Base-by-base conservation (phyloP, 257 asterid species). In the Nicotiana otophora region DNA sequence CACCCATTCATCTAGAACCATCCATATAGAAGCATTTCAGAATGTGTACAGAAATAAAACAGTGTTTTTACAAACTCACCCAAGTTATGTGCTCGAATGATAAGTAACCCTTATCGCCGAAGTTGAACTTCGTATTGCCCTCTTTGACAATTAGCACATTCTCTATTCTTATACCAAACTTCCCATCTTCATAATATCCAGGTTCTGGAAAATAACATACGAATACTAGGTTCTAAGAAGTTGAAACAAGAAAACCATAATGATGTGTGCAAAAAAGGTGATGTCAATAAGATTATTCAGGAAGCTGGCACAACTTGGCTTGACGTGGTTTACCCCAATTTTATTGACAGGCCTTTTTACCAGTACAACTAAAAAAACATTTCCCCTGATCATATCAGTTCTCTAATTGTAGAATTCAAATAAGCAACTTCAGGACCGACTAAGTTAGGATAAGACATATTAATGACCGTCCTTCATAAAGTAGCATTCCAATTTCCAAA, bases 171-270 rank as follows among this genome's bases (percentile, higher is more conserved):
- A 94, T 81, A 76, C 98, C 99, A 82, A 96, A 96, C 48, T 90
- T 93, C 60, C 99, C 99, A 66, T 93, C 98, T 90, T 96, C 99
- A 5, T 96, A 96, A 82, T 96, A 96, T 72, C 98, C 99, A 77
- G 99, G 98, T 88, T 96, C 99, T 96, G 92, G 69, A 84, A 87
- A 72, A 42, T 72, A 46, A 11, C 12, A 46, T 72, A 72, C 14
- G 60, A 46, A 46, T 72, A 36, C 20, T 72, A 28, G 31, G 7
- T 30, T 23, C 39, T 12, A n/a, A 20, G 46, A 42, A 72, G 14
- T 30, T 72, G 78, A 46, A 72, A 20, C 78, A 70, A 20, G 34
- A 42, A 68, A 69, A 72, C 36, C 23, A 42, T 2, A 70, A 42
- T n/a, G 20, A 20, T 20, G 78, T 70, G n/a, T n/a, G 23, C 36